Percentiles rank a stretch among this genome's conserved stretches.
Conservation (phyloP, 495 filamentous ascomycete genomes). For the Aspergillus wentii region DNA sequence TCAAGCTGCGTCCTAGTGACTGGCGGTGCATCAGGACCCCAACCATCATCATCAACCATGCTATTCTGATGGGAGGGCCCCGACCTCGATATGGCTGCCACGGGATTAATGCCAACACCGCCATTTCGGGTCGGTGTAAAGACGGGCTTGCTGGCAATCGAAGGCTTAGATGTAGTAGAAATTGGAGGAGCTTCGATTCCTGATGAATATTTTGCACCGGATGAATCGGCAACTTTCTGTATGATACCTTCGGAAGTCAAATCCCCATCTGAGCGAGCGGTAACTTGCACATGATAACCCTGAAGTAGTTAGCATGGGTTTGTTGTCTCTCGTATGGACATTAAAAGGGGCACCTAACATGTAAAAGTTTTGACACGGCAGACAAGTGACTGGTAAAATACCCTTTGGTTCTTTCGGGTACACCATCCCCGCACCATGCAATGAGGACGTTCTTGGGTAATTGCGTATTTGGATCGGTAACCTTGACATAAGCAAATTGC, state of each 20-base stretch:
- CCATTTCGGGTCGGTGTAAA: conserved; percentile 77
- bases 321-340: too few species aligned
- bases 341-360: conserved; percentile 44
- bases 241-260: conserved; percentile 82
- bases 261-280: conserved; percentile 84
- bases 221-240: conserved; percentile 92
- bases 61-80: conserved; percentile 36
- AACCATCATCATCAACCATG: conserved; percentile 71
- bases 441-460: conserved; percentile 92
- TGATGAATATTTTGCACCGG: conserved; percentile 87
- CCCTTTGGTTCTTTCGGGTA: conserved; percentile 96
- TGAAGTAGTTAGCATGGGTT: too few species aligned
- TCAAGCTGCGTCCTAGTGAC: conserved; percentile 83
- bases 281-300: conserved; percentile 97
- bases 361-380: conserved; percentile 82
- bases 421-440: conserved; percentile 96
- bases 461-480: conserved; percentile 88
- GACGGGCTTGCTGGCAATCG: conserved; percentile 78
- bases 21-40: conserved; percentile 91
- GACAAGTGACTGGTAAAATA: conserved; percentile 95
- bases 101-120: conserved; percentile 57
- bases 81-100: conserved; percentile 45
- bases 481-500: conserved; percentile 94
- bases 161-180: conserved; percentile 55
- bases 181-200: conserved; percentile 45